Evolutionary conservation across 2,329 filamentous ascomycete species (phyloP), one percentile per base, ranked within the genome.

Genomic region (Epichloe glyceriae): DNA sequence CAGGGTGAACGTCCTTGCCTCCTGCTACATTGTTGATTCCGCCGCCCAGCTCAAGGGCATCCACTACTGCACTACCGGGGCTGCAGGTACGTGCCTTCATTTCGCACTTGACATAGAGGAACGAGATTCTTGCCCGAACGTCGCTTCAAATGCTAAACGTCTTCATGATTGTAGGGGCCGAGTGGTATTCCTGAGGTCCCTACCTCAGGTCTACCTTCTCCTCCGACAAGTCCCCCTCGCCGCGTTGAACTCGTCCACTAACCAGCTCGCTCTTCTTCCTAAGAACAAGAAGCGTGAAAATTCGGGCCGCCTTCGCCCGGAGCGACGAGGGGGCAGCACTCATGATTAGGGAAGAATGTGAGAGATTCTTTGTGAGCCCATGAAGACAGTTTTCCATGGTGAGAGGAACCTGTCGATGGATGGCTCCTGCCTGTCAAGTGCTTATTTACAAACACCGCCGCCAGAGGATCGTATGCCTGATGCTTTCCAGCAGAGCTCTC

Each of bases 321-420:
- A 71, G 67, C 75, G 79, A 67, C 78, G 78, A 85, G 86, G 86
- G 89, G 88, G 89, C 89, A 84, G 83, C 88, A 86, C 82, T 87
- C 73, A 83, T 84, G 76, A 95, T 95, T 79, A 89, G 86, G 87
- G 89, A 86, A 89, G 89, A 95, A 88, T 95, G 90, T 95, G 90
- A 95, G 89, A 96, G 90, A 79, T 91, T 95, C 85, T 95, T 82
- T 95, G 90, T 75, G 88, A 91, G 85, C 85, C 83, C 79, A 87
- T 95, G 83, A 86, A 81, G 74, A 75, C 83, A 75, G 85, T 87
- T 76, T 95, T 96, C 82, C 86, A 85, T 79, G 90, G 88, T 95
- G 89, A 94, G 88, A 83, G 85, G 86, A 83, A 82, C 73, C 70
- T 74, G 77, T 79, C 72, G 69, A 73, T 74, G 75, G 78, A 82